Evolutionary conservation across 2,329 filamentous ascomycete genomes (phyloP).

Genomic region (Colletotrichum tropicicola): DNA sequence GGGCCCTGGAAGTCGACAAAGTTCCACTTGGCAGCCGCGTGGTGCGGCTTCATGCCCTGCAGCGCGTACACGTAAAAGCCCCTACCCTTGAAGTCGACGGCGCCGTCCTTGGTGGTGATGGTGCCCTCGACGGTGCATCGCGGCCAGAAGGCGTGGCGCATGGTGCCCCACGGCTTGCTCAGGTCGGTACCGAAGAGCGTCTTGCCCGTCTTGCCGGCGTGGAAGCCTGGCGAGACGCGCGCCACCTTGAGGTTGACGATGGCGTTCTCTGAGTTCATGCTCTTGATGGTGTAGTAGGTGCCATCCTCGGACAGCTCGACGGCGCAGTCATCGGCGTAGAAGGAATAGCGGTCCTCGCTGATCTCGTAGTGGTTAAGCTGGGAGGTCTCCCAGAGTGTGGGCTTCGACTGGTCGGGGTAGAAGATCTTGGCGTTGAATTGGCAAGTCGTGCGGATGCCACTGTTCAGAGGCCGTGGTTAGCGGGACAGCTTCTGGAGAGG

Average conservation of each 20-base stretch:
- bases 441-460: constrained; percentile 87
- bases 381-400: constrained; percentile 85
- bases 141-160: constrained; percentile 96
- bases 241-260: constrained; percentile 89
- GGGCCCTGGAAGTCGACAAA: constrained; percentile 92
- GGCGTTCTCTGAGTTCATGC: constrained; percentile 80
- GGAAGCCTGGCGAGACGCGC: constrained; percentile 80
- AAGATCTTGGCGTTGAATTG: constrained; percentile 97
- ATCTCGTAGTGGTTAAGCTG: constrained; percentile 83
- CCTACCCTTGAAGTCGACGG: constrained; percentile 82
- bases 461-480: constrained; percentile 48
- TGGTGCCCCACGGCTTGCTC: constrained; percentile 86
- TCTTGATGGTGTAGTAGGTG: constrained; percentile 87
- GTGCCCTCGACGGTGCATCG: constrained; percentile 83
- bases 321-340: constrained; percentile 87
- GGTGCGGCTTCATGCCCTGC: constrained; percentile 99
- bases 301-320: constrained; percentile 88
- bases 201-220: constrained; percentile 84
- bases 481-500: neutral
- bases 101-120: constrained; percentile 83
- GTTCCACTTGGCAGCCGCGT: constrained; percentile 92
- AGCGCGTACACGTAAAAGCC: constrained; percentile 86
- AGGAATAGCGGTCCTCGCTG: constrained; percentile 82
- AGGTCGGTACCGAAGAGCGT: constrained; percentile 89
- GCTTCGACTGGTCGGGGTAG: constrained; percentile 75